These are phyloP conservation scores for Oryza longistaminata DNA, from an alignment of 176 grass and related monocot genomes.

Conservation along the genomic window DNA sequence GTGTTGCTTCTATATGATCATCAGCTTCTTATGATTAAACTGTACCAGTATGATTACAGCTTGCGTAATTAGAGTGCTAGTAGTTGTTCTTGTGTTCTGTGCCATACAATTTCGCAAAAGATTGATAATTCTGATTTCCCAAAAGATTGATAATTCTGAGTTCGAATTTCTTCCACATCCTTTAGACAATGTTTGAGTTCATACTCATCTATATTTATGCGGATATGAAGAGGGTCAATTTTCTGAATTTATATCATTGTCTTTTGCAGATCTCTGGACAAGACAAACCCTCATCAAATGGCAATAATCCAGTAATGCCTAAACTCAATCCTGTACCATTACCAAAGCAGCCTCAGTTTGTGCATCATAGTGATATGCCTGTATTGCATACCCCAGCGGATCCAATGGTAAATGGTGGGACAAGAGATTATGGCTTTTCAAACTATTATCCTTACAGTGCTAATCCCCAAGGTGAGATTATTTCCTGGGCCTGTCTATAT, in stretches of 20 bases:
- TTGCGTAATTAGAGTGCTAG: not conserved
- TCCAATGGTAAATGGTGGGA: constrained; percentile 40
- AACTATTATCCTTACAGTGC: constrained; percentile 33
- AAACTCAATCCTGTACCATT: constrained; percentile 50
- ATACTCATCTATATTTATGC: not conserved
- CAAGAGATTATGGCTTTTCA: constrained; percentile 22
- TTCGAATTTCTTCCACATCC: not conserved
- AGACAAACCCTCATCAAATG: constrained; percentile 55
- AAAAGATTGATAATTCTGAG: not conserved
- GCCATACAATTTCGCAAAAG: not conserved
- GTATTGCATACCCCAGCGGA: constrained; percentile 41
- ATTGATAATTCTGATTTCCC: not conserved
- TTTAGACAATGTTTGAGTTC: not conserved
- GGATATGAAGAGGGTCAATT: not conserved
- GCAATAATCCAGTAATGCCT: constrained; percentile 49
- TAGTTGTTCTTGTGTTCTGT: not conserved
- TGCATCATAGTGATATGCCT: constrained; percentile 36
- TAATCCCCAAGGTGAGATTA: constrained; percentile 42
- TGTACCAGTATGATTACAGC: not conserved
- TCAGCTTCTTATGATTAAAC: not conserved
- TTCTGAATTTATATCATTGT: not conserved
- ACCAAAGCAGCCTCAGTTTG: constrained; percentile 46
- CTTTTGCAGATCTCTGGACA: constrained; percentile 72
- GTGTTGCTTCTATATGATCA: not conserved
- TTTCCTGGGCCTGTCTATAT: constrained; percentile 18